Conservation (phyloP, 2,329 filamentous ascomycete species). For the Graphilbum sp. region DNA sequence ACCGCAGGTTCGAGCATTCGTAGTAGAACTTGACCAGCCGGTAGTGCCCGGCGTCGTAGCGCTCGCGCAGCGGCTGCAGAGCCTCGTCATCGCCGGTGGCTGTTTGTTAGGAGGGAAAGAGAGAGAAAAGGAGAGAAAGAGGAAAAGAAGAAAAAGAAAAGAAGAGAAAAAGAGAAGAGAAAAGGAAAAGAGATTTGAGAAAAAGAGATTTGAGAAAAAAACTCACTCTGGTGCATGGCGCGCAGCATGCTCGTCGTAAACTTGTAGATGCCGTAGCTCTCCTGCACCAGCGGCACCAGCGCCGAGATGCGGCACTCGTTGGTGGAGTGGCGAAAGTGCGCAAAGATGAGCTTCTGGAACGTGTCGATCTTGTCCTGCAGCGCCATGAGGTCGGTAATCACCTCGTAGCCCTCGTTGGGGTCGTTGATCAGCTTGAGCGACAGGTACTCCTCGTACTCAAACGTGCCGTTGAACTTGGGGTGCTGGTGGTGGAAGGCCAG, state of each 20-base stretch:
- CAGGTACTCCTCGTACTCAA: slow-evolving; percentile 98
- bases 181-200: too few species aligned
- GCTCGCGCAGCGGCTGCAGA: slow-evolving; percentile 67
- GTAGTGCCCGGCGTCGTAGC: slow-evolving; percentile 94
- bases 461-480: slow-evolving; percentile 94
- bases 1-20: slow-evolving; percentile 93
- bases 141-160: background rate
- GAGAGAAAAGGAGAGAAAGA: background rate
- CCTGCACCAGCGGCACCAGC: slow-evolving; percentile 81
- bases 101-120: slow-evolving; percentile 16
- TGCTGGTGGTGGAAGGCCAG: slow-evolving; percentile 93
- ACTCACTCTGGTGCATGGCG: slow-evolving; percentile 86
- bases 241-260: slow-evolving; percentile 99
- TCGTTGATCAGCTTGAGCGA: slow-evolving; percentile 97
- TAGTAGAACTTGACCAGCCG: slow-evolving; percentile 97
- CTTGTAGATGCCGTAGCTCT: slow-evolving; percentile 99
- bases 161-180: slow-evolving; percentile 6
- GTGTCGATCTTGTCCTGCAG: slow-evolving; percentile 96
- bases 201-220: too few species aligned
- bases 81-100: slow-evolving; percentile 89
- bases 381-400: slow-evolving; percentile 89
- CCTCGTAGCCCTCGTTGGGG: slow-evolving; percentile 94
- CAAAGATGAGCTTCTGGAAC: slow-evolving; percentile 97
- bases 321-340: slow-evolving; percentile 76
- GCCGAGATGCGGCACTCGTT: slow-evolving; percentile 96